Base-by-base conservation (phyloP, 139 green algal species). In the Pleodorina starrii region DNA sequence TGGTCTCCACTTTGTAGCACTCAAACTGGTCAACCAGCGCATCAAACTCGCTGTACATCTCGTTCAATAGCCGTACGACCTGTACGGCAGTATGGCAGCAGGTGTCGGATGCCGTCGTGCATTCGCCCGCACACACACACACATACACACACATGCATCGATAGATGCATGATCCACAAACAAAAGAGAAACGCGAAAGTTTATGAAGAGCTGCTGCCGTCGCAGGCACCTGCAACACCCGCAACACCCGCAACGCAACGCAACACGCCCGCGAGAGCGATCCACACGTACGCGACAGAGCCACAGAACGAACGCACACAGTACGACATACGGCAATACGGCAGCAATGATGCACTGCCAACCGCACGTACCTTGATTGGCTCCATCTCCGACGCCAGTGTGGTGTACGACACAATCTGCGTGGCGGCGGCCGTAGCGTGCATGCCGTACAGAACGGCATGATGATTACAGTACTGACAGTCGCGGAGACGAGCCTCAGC, bases 1-100 rank as follows among this genome's bases (percentile, higher is more conserved):
- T 85, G 38, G 78, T 85, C 54, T 85, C 78, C 85, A 93, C 86
- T 66, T 93, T 94, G 83, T 90, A 93, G 42, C 91, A 87, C 14
- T 66, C 83, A 63, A 87, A 83, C 54, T 89, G 59, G 43, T 94
- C 90, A 11, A 84, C 66, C 14, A 94, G 84, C 5, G 23, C 23
- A 63, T 94, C 90, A 74, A 91, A 93, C 6, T 42, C 73, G 69
- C 40, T 74, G 82, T 92, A 94, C 82, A 93, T 79, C 29, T 85
- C 44, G 42, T 90, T 93, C 1, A 93, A 75, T 7, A 90, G 63
- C 43, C 81, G 81, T 48, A 87, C 81, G 10, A 86, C 80, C 78
- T 85, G 78, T 66, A 66, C 54, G 54, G 7, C 5, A 66, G 29
- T 60, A 66, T 32, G 9, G 29, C 29, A 21, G 54, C 54, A 12